These are phyloP conservation scores for Lasiodiplodia sp. DNA, from an alignment of 2,329 filamentous ascomycete species.

Conservation along the genomic window DNA sequence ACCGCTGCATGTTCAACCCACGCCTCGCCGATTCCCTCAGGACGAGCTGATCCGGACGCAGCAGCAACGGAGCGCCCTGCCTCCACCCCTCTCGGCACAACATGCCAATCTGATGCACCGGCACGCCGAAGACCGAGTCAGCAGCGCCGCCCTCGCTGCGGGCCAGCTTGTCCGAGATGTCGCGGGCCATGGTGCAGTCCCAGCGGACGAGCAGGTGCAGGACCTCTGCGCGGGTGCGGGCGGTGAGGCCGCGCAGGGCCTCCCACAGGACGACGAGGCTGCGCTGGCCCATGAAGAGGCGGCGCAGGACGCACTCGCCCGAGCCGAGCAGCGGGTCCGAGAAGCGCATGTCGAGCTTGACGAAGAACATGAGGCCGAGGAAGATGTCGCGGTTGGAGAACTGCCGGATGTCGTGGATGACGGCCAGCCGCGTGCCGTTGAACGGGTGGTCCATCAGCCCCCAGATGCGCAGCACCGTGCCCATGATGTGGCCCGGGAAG, in stretches of 20 bases:
- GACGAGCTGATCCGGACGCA: constrained; percentile 32
- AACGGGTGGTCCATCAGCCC: constrained; percentile 72
- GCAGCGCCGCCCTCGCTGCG: background rate
- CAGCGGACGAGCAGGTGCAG: constrained; percentile 67
- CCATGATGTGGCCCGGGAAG: constrained; percentile 53
- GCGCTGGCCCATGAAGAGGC: constrained; percentile 61
- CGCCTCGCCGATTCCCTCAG: constrained; percentile 29
- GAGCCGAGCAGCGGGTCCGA: constrained; percentile 67
- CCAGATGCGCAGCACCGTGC: constrained; percentile 70
- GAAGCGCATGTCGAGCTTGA: constrained; percentile 76
- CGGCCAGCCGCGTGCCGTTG: constrained; percentile 60
- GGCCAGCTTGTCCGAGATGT: background rate
- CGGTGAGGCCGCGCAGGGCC: constrained; percentile 65
- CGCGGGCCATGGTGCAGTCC: constrained; percentile 49
- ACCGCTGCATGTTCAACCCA: constrained; percentile 17
- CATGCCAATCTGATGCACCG: background rate
- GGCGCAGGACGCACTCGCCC: constrained; percentile 46
- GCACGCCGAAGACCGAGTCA: constrained; percentile 17
- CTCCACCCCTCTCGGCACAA: constrained; percentile 27
- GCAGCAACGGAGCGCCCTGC: constrained; percentile 5
- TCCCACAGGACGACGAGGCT: constrained; percentile 65
- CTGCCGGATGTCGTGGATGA: constrained; percentile 61
- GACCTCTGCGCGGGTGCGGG: constrained; percentile 59
- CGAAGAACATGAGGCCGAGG: constrained; percentile 68
- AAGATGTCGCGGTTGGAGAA: constrained; percentile 69